Base-by-base conservation (phyloP, 306 rosid species). In the Inga leiocalycina region DNA sequence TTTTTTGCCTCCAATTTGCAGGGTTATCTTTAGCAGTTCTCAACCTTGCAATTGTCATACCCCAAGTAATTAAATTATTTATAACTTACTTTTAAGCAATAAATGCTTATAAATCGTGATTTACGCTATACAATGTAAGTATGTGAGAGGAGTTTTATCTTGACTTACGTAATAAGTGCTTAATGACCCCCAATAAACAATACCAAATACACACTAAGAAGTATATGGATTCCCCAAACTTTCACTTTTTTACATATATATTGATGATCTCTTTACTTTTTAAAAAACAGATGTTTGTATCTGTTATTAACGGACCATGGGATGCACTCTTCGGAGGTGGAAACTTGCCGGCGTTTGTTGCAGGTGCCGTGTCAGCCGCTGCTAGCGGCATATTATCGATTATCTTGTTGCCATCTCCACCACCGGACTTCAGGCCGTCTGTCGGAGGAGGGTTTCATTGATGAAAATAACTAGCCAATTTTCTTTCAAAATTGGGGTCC, bases 301-400 rank as follows among this genome's bases (percentile, higher is more conserved):
- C 98, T 0, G 87, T 94, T 22, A 17, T 61, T 4, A 93, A 95
- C 64, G 97, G 99, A 66, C 96, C 93, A 0, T 88, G 91, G 91
- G 98, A 96, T 80, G 90, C 83, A 2, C 71, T 85, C 12, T 93
- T 96, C 32, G 97, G 98, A 0, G 99, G 97, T 0, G 95, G 99
- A 0, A 96, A 96, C 85, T 78, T 93, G 80, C 97, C 99, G 0
- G 98, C 98, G 0, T 96, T 96, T 30, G 92, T 96, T 80, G 88
- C 88, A 67, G 98, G 91, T 0, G 97, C 92, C 0, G 62, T 96
- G 41, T 88, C 98, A 0, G 96, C 99, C 0, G 80, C 85, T 0
- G 84, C 80, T 0, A 93, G 99, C 51, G 92, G 94, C 24, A 52
- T 87, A 5, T 77, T 92, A 11, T 91, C 99, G 0, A 37, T 96